These are phyloP conservation scores for Colletotrichum shisoi DNA, from an alignment of 2,329 filamentous ascomycete species.

Conservation along the genomic window DNA sequence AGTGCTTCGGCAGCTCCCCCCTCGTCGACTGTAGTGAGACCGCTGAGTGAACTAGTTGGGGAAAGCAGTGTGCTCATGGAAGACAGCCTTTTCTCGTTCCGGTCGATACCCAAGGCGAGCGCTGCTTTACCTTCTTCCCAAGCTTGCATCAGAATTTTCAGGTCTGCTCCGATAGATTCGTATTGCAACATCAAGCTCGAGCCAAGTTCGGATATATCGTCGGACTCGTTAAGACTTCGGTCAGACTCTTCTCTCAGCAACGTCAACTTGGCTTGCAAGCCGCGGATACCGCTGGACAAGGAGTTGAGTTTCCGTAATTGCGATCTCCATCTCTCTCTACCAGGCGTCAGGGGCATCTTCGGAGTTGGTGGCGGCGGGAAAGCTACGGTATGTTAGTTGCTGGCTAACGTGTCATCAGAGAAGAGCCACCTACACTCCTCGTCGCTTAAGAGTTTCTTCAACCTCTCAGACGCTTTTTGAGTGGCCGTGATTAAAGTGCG, in stretches of 20 bases:
- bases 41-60: constrained; percentile 70
- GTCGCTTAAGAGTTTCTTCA: constrained; percentile 76
- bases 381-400: constrained; percentile 48
- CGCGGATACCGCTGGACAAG: constrained; percentile 87
- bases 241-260: constrained; percentile 90
- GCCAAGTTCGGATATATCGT: constrained; percentile 77
- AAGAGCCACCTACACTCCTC: constrained; percentile 72
- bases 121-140: constrained; percentile 91
- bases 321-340: constrained; percentile 82
- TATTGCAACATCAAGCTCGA: constrained; percentile 86
- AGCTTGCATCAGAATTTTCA: constrained; percentile 79
- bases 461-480: constrained; percentile 66
- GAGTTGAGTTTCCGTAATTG: constrained; percentile 89
- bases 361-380: constrained; percentile 65
- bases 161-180: constrained; percentile 89
- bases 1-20: constrained; percentile 51
- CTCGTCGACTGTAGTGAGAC: constrained; percentile 69
- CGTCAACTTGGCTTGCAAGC: constrained; percentile 93
- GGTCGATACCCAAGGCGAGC: constrained; percentile 80
- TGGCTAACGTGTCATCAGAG: no score
- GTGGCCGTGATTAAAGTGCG: constrained; percentile 69
- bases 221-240: constrained; percentile 75
- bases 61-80: constrained; percentile 68
- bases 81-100: constrained; percentile 75
- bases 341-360: constrained; percentile 70